Base-by-base conservation (phyloP, 371 early-diverging fungal genomes). In the Mortierella sp. region DNA sequence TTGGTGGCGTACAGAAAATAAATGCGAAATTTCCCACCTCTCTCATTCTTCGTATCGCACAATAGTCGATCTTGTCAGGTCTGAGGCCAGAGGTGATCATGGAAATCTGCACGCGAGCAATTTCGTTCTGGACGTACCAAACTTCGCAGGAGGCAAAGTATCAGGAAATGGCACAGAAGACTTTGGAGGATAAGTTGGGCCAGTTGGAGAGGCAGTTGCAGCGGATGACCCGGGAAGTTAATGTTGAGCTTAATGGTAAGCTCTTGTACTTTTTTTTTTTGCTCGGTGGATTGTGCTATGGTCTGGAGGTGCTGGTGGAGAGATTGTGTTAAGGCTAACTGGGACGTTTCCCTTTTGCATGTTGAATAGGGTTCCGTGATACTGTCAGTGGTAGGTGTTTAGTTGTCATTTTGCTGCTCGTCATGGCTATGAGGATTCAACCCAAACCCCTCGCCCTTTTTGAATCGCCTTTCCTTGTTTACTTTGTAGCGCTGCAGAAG, bases 91-190 rank as follows among this genome's bases (percentile, higher is more conserved):
- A 93, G 48, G 78, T 91, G 11, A 91, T 96, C n/a, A 89, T 94
- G 88, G 96, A 96, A 75, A 95, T 96, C 16, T 92, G 94, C 73
- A 89, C 90, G 21, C 92, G 96, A 1, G 94, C 94, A 0, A 87
- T 96, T n/a, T 90, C 93, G 0, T 96, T 96, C 72, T 95, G 95
- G 89, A 90, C 93, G 1, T 96, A 96, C 77, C 96, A 96, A 75
- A 88, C 88, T 0, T 90, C 95, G 0, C 96, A 96, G 75, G 96
- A 96, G 70, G 74, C 92, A 1, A 87, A 83, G n/a, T 94, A 89
- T 32, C 90, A 93, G 35, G 84, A 92, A 0, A 91, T 94, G 80
- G 41, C 92, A 5, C 90, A 91, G 55, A 92, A 90, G 56, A 88
- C 83, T n/a, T 75, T 91, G 14, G 91, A 90, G 75, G 89, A 91